Base-by-base conservation (phyloP, 305 asterid genomes). In the Nicotiana rustica region DNA sequence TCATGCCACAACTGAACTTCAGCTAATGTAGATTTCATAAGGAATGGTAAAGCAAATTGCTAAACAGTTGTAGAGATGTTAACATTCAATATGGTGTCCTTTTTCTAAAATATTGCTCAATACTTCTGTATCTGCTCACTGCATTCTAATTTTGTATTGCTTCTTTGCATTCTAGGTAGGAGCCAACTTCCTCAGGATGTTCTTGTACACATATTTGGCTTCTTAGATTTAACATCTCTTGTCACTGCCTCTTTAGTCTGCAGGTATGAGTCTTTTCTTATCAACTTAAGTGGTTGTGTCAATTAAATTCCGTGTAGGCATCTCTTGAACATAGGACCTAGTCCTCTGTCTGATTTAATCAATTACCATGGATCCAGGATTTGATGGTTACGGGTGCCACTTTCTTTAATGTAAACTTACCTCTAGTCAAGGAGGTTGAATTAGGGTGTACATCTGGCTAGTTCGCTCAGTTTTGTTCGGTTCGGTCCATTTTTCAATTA, bases 211-310 rank as follows among this genome's bases (percentile, higher is more conserved):
- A 57, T 93, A 84, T 94, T 93, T 84, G 84, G 94, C 85, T 92
- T 86, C 90, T 90, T 94, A 82, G 98, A 93, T 84, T 61, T 92
- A 83, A 93, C 81, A 82, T 92, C 99, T 75, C 86, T 95, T 73
- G 89, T 86, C 87, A 89, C 89, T 81, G 97, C 97, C 80, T 86
- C 94, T 78, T 86, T 87, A 81, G 97, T 93, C 75, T 91, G 94
- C 93, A 79, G 93, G 99, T 96, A 89, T 18, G 67, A 69, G 25
- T 36, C 4, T 70, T 64, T 59, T 66, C 31, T 76, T 55, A 15
- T 55, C 66, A 17, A 76, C 66, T 9, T 55, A 29, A 76, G 66
- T 76, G 35, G 66, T 55, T 75, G 44, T 29, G 3, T 14, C 17
- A 73, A 73, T 13, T 76, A 76, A 55, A 75, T 47, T 13, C 15